Percentiles rank a stretch among this genome's conserved stretches.
Evolutionary conservation across 208 protist species (phyloP).

Genomic region (Leishmania major): DNA sequence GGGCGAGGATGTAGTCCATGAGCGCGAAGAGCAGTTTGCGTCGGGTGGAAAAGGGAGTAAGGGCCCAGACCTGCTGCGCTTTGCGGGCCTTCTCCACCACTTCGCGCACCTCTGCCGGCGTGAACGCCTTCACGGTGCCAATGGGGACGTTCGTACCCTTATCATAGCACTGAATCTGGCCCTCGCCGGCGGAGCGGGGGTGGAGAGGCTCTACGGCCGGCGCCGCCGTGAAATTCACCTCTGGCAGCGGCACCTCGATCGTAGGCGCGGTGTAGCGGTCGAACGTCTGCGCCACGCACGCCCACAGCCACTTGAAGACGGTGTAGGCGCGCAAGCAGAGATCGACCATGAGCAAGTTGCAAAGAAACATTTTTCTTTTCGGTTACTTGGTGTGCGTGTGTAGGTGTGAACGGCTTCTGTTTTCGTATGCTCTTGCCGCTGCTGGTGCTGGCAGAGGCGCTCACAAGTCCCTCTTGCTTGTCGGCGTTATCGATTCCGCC

Average conservation of each 20-base stretch:
- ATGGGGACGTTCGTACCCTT: conserved; percentile 87
- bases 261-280: conserved; percentile 84
- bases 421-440: no score
- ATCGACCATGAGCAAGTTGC: conserved; percentile 42
- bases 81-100: conserved; percentile 65
- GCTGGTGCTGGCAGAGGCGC: no score
- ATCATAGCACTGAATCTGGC: conserved; percentile 89
- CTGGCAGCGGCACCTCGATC: conserved; percentile 72
- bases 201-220: conserved; percentile 62
- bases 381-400: background rate
- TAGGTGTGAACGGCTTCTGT: background rate
- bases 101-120: conserved; percentile 70
- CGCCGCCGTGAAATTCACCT: conserved; percentile 48
- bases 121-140: conserved; percentile 71
- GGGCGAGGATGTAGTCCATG: conserved; percentile 86
- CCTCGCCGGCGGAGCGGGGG: conserved; percentile 66
- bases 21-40: conserved; percentile 83
- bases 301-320: conserved; percentile 50
- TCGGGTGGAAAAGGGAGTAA: conserved; percentile 86
- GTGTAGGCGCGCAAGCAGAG: conserved; percentile 68
- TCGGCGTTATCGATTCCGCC: no score
- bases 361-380: conserved; percentile 43
- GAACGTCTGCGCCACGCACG: conserved; percentile 44
- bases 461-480: no score
- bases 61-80: conserved; percentile 82